Evolutionary conservation across 768 basidiomycete species (phyloP), one percentile per base, ranked within the genome.

Genomic region (Basidioascus undulatus): DNA sequence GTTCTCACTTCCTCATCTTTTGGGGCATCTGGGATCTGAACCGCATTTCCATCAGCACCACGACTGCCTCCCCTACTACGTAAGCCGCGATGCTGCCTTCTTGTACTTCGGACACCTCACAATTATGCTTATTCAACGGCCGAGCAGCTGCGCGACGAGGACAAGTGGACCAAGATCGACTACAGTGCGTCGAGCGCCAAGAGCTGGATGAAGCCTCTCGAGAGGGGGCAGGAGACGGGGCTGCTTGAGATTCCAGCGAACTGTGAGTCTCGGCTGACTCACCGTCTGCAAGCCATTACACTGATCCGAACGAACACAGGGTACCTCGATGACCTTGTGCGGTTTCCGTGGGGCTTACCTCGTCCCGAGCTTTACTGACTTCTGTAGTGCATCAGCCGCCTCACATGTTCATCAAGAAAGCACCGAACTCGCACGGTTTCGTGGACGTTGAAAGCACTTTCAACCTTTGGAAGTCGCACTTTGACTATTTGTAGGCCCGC

Each of bases 121-220:
- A n/a, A n/a, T n/a, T n/a, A n/a, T n/a, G n/a, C n/a, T n/a, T n/a
- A n/a, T n/a, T n/a, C n/a, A n/a, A n/a, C n/a, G n/a, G n/a, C n/a
- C n/a, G n/a, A n/a, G n/a, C n/a, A n/a, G n/a, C n/a, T 76, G 28
- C 65, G 75, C 27, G 70, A 74, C 46, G 62, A 68, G 45, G 76
- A 81, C 46, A 58, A 60, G 3, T 79, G 76, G 76, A 70, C 68
- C 16, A 75, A 75, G 54, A 77, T 81, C 43, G 61, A 76, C 49
- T 76, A 76, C 52, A 50, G 57, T 1, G 62, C 65, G 10, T 49
- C 64, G n/a, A 13, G 20, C 16, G 75, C 77, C 3, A 53, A 62
- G 41, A 62, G 62, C 0, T 81, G 76, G 77, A 81, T 79, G 76
- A 68, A 73, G 49, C 76, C 76, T 0, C 64, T 79, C 9, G 55